These are phyloP conservation scores for Taphrina betulina DNA, from an alignment of 1,139 yeast genomes.

Conservation along the genomic window DNA sequence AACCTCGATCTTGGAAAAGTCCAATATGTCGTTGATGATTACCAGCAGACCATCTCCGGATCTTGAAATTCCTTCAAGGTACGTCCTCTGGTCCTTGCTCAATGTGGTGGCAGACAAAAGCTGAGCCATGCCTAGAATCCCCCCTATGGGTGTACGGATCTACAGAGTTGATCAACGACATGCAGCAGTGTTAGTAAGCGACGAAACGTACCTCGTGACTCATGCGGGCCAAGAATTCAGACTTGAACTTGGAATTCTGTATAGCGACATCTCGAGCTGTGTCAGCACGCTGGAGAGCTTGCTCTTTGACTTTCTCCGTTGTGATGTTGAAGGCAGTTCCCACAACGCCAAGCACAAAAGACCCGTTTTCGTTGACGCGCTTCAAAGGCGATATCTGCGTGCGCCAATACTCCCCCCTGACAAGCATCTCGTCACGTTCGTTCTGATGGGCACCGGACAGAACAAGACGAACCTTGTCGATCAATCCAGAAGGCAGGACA, in stretches of 20 bases:
- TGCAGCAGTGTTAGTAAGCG: too few species aligned
- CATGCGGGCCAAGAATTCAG: slow-evolving; percentile 87
- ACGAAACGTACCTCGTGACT: too few species aligned
- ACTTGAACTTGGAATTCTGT: slow-evolving; percentile 83
- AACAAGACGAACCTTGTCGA: neutral
- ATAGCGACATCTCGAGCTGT: slow-evolving; percentile 90
- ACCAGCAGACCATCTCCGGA: slow-evolving; percentile 79
- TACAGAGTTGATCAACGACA: too few species aligned
- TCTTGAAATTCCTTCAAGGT: slow-evolving; percentile 82
- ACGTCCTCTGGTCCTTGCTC: slow-evolving; percentile 85
- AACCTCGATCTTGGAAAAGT: slow-evolving; percentile 78
- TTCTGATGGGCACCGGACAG: slow-evolving; percentile 2
- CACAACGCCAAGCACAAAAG: slow-evolving; percentile 1
- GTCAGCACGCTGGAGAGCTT: slow-evolving; percentile 41
- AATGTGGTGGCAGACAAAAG: slow-evolving; percentile 79
- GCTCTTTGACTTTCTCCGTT: slow-evolving; percentile 13
- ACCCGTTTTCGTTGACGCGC: neutral
- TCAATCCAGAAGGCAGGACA: neutral
- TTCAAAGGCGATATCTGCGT: slow-evolving; percentile 11
- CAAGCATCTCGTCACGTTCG: slow-evolving; percentile 2
- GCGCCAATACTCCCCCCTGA: slow-evolving; percentile 14
- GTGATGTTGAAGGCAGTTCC: slow-evolving; percentile 19
- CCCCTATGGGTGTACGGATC: slow-evolving; percentile 89
- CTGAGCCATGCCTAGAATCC: slow-evolving; percentile 91
- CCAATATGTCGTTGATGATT: slow-evolving; percentile 82